Evolutionary conservation across 345 rosid genomes (phyloP), one percentile per base, ranked within the genome.

Genomic region (Alliaria petiolata): DNA sequence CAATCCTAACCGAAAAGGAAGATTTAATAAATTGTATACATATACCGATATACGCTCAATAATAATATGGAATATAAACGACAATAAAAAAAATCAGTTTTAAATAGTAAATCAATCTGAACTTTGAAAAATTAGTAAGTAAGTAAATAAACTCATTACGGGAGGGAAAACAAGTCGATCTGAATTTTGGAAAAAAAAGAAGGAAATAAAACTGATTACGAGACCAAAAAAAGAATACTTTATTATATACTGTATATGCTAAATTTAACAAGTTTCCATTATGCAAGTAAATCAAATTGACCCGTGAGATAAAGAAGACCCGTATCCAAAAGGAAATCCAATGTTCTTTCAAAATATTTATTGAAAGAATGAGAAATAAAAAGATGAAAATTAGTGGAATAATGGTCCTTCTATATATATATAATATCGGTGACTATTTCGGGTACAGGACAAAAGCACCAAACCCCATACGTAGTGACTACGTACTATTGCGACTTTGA

Each of bases 401-500:
- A 65, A 26, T 45, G 58, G 65, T 43, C 70, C 30, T 43, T 31
- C 33, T 19, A 1, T 7, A 25, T 15, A 58, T 36, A 47, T 22
- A 34, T 35, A 25, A 28, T 11, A 46, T 47, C 7, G 5, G 52
- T 52, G 31, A 53, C 59, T 46, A 65, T 28, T 51, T 74, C 16
- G 8, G 58, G 34, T 35, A 73, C 46, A 57, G 3, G 67, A 42
- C 54, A 71, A 63, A 72, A 63, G 56, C 64, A 54, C 70, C 76
- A 63, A 62, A 72, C 76, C 35, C 47, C 46, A 62, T n/a, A n/a
- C n/a, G n/a, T n/a, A n/a, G n/a, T n/a, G n/a, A n/a, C n/a, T n/a
- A n/a, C 75, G 35, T 30, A 40, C 22, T 50, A 50, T 40, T 71
- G 26, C 45, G 35, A 45, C 51, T 65, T 45, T 28, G 16, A 10